A percentile compares a stretch with the other conserved stretches of the same genome.
phyloP scores from a whole-genome alignment of 2,329 filamentous ascomycete genomes.

The Ceratocystis huliohia region DNA sequence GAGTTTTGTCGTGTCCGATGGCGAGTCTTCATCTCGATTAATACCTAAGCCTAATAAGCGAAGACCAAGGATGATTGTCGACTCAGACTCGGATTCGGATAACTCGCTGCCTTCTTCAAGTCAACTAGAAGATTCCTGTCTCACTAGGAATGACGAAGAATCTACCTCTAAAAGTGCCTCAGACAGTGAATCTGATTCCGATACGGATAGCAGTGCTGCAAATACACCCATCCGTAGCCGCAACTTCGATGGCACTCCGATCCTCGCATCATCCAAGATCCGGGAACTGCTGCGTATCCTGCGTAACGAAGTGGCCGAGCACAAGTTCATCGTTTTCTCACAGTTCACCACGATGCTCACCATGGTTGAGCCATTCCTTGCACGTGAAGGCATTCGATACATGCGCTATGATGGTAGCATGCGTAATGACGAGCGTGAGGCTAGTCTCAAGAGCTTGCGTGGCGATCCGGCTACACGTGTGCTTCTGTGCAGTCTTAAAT shows the following conservation, averaged over 20 bases:
- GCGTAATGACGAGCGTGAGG: conserved; percentile 85
- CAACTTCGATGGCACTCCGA: conserved; percentile 26
- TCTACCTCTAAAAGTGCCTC: background rate
- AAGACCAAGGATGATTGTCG: conserved; percentile 12
- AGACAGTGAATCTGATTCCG: conserved; percentile 25
- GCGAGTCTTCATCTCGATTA: conserved; percentile 26
- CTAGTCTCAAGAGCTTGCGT: conserved; percentile 63
- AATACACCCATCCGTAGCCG: background rate
- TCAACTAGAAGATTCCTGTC: background rate
- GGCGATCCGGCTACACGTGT: conserved; percentile 65
- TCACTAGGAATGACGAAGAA: background rate
- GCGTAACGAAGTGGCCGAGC: conserved; percentile 59
- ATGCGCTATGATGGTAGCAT: conserved; percentile 91
- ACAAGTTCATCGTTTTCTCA: conserved; percentile 98
- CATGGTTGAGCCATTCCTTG: conserved; percentile 83
- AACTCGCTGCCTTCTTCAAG: background rate
- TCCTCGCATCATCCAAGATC: conserved; percentile 78
- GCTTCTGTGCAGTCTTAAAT: conserved; percentile 84
- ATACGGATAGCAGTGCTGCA: conserved; percentile 20
- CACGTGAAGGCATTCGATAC: conserved; percentile 59
- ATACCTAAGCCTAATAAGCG: background rate
- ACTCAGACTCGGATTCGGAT: conserved; percentile 26
- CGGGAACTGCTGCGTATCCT: conserved; percentile 72
- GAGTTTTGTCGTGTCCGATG: conserved; percentile 45
- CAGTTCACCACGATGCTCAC: conserved; percentile 98